Percentiles rank a stretch among this genome's conserved stretches.
Evolutionary conservation across 345 rosid species (phyloP).

Genomic region (Corchorus capsularis): DNA sequence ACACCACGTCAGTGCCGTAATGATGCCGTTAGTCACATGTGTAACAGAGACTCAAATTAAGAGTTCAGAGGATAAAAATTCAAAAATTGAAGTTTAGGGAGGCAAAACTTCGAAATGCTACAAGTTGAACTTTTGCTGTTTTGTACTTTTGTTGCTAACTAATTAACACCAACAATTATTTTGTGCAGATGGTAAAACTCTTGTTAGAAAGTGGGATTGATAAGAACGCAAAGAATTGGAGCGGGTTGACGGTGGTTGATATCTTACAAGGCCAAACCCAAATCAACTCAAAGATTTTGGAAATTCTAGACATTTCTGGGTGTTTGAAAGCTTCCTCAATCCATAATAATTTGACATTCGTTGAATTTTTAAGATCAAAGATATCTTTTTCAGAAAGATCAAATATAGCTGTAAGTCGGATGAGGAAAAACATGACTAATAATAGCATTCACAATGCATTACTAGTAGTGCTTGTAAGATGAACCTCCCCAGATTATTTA

Average conservation of each 20-base stretch:
- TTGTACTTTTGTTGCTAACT: no score
- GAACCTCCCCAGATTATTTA: no score
- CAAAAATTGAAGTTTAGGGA: no score
- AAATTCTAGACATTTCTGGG: neutral
- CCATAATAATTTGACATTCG: neutral
- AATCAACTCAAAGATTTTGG: neutral
- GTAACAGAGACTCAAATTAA: no score
- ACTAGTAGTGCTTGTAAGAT: neutral
- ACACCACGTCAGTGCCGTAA: no score
- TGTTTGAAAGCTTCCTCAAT: neutral
- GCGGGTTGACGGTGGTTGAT: neutral
- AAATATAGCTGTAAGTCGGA: neutral
- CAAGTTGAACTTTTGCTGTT: no score
- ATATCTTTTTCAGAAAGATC: neutral
- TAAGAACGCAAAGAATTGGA: conserved; percentile 1
- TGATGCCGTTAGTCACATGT: no score
- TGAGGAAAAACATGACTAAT: neutral
- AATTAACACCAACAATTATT: neutral
- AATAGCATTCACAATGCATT: neutral
- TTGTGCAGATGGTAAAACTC: neutral
- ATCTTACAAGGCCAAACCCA: neutral
- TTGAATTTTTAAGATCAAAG: neutral
- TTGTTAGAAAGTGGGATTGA: neutral
- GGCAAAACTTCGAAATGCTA: no score
- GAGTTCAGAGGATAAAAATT: no score